phyloP scores from a whole-genome alignment of 2,329 filamentous ascomycete genomes.

The Domatiomyces globalis region DNA sequence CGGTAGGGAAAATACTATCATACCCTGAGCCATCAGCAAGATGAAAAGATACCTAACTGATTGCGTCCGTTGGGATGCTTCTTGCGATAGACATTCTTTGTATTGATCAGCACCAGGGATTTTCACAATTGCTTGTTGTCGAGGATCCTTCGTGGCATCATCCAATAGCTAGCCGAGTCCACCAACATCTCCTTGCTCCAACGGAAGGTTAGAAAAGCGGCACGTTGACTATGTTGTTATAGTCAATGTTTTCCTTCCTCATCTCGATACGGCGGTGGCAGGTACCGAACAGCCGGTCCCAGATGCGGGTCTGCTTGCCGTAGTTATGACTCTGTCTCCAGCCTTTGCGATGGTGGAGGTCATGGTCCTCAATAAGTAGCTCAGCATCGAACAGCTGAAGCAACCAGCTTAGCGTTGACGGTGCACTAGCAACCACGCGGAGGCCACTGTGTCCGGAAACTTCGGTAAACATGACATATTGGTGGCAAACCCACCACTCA shows the following conservation, averaged over 20 bases:
- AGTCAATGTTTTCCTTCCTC: not conserved
- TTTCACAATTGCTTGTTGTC: not conserved
- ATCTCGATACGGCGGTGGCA: not conserved
- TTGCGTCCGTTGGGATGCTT: too few relatives aligned
- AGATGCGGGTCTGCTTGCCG: not conserved
- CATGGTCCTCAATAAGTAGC: not conserved
- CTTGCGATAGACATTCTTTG: too few relatives aligned
- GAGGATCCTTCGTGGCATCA: not conserved
- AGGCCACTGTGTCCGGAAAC: not conserved
- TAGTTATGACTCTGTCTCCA: not conserved
- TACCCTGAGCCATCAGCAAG: too few relatives aligned
- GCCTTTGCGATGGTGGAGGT: not conserved
- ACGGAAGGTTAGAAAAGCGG: not conserved
- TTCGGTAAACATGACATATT: not conserved
- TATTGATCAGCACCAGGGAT: too few relatives aligned
- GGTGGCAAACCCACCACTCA: not conserved
- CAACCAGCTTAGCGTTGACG: not conserved
- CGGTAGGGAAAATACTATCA: too few relatives aligned
- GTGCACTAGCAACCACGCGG: not conserved
- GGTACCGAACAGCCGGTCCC: not conserved
- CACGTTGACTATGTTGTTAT: not conserved
- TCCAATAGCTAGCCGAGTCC: not conserved
- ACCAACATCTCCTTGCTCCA: not conserved
- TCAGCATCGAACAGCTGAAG: not conserved
- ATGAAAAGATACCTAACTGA: too few relatives aligned